Evolutionary conservation across 148 eudicot species (phyloP).

Genomic region (Amaranthus hypochondriacus): DNA sequence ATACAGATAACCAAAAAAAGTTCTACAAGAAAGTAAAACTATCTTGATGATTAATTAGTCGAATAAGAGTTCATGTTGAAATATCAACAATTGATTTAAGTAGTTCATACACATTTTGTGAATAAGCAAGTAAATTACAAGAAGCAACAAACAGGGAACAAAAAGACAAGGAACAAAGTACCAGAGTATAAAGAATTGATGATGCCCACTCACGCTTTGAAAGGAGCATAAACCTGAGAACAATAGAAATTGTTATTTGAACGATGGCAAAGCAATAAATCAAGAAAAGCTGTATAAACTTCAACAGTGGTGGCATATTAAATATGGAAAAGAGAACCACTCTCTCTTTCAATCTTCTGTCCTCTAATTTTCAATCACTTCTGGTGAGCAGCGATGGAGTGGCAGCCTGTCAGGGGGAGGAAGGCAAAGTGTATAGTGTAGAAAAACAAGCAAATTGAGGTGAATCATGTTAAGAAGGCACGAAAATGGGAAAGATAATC

Average conservation of each 20-base stretch:
- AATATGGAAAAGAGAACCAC: not conserved
- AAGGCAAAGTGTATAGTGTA: not conserved
- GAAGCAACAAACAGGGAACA: not conserved
- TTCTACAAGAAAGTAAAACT: not conserved
- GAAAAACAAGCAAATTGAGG: not conserved
- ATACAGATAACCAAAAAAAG: not conserved
- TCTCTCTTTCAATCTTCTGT: not conserved
- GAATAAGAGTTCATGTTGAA: not conserved
- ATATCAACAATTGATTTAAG: not conserved
- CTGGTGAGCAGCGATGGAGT: not conserved
- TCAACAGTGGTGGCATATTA: not conserved
- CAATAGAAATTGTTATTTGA: not conserved
- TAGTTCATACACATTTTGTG: not conserved
- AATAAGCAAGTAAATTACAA: not conserved
- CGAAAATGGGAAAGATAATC: not conserved
- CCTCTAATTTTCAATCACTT: not conserved
- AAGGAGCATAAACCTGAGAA: conserved; percentile 37
- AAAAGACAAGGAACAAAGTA: conserved; percentile 14
- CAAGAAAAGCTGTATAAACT: conserved; percentile 1
- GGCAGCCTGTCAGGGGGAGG: not conserved
- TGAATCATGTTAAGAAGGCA: not conserved
- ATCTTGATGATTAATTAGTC: not conserved
- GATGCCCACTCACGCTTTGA: conserved; percentile 24
- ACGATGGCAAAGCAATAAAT: not conserved
- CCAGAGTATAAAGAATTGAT: conserved; percentile 41